Base-by-base conservation (phyloP, 192 early-diverging fungal species). In the Helicostylum pulchrum region DNA sequence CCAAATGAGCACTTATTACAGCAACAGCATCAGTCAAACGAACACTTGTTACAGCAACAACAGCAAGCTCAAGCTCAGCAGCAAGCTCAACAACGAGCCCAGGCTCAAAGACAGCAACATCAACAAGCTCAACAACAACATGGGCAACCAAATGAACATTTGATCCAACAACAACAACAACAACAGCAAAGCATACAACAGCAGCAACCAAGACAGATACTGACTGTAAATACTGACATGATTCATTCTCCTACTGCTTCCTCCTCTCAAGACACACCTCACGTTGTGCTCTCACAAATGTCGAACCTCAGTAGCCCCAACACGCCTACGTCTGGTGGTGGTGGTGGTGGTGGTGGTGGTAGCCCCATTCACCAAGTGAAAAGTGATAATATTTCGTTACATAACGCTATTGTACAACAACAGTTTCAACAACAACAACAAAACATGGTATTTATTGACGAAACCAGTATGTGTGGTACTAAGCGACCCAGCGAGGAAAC, bases 391-490 rank as follows among this genome's bases (percentile, higher is more conserved):
- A 42, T 61, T 20, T 48, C 66, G n/a, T 36, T 68, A 34, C 58
- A 68, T 12, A 61, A 61, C 48, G 59, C 66, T 0, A 39, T 61
- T 20, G 49, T 55, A 5, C 70, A 72, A 45, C 53, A 56, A 21
- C 43, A 55, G 21, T 49, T 57, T 17, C 62, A 44, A 26, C 61
- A 53, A 30, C 58, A 67, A 53, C 57, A 59, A 26, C 53, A 62
- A 20, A 44, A 66, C 8, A 36, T 53, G 52, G 52, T 34, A 0
- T 19, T 44, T 9, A 39, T 39, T 9, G 36, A 39, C 9, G 36
- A 39, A 46, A 43, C 32, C 42, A 65, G 44, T 52, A 65, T 14
- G 64, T 43, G 7, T 30, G 30, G n/a, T 20, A 14, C 61, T 34
- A 17, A 31, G 36, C 6, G 14, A 14, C 20, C 46, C 47, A 9